A percentile compares a stretch with the other conserved stretches of the same genome.
phyloP scores from a whole-genome alignment of 163 green algal species.

The Volvox carteri region DNA sequence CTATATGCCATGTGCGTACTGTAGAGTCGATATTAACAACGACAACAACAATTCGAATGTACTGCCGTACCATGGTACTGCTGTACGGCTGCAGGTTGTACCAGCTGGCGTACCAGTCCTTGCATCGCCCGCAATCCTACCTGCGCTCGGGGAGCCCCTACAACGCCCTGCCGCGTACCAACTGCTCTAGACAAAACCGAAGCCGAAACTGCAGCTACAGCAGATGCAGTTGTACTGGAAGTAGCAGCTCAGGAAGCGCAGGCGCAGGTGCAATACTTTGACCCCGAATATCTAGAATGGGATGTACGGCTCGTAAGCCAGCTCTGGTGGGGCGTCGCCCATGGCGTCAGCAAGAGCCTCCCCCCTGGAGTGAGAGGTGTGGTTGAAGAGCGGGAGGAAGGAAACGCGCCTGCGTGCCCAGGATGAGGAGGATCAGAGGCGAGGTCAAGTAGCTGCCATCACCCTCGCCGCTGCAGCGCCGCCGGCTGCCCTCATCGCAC shows the following conservation, averaged over 20 bases:
- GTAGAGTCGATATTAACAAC: too few relatives aligned
- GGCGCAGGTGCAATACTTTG: conserved; percentile 30
- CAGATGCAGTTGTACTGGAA: background rate
- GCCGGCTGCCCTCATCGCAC: conserved; percentile 12
- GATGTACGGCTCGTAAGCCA: conserved; percentile 32
- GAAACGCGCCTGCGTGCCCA: background rate
- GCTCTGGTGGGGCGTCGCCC: background rate
- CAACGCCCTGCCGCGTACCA: background rate
- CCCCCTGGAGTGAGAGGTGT: background rate
- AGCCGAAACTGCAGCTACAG: background rate
- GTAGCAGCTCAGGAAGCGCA: background rate
- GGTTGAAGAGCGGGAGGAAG: background rate
- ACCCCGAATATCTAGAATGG: conserved; percentile 48
- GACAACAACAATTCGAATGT: too few relatives aligned
- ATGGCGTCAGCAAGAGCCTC: background rate
- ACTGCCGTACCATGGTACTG: too few relatives aligned
- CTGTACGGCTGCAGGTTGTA: conserved; percentile 50
- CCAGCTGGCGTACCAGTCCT: conserved; percentile 49
- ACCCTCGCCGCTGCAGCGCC: background rate
- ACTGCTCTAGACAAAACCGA: background rate
- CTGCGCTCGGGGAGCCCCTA: background rate
- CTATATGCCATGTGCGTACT: too few relatives aligned
- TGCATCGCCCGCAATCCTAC: background rate
- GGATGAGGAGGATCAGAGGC: background rate
- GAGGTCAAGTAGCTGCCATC: background rate